Evolutionary conservation across 2,329 filamentous ascomycete species (phyloP).

Genomic region (Tympanopsis confertula): DNA sequence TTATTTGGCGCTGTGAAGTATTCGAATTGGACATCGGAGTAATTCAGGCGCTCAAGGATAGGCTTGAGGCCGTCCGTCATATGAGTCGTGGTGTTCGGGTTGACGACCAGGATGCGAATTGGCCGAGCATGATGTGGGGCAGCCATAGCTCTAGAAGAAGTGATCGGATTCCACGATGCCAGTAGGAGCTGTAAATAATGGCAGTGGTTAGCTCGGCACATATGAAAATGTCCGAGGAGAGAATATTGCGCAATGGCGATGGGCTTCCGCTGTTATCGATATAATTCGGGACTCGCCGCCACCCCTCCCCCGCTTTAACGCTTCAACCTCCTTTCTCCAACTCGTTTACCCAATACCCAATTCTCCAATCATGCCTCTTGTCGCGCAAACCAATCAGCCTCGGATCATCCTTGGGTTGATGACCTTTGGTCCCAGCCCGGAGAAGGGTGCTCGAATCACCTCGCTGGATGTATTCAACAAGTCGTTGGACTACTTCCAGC

Average conservation of each 20-base stretch:
- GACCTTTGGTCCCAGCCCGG: conserved; percentile 44
- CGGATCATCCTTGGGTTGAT: conserved; percentile 55
- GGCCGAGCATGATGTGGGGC: too few species aligned
- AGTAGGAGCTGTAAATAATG: too few species aligned
- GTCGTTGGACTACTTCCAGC: conserved; percentile 49
- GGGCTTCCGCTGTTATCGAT: too few species aligned
- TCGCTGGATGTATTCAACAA: conserved; percentile 40
- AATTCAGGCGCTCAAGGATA: conserved; percentile 23
- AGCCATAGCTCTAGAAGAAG: too few species aligned
- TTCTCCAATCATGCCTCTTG: background rate
- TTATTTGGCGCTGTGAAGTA: conserved; percentile 1
- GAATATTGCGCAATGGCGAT: too few species aligned
- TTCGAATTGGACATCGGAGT: background rate
- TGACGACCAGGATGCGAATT: conserved; percentile 43
- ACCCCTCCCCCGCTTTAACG: too few species aligned
- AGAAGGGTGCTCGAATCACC: conserved; percentile 46
- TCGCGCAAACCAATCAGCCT: conserved; percentile 25
- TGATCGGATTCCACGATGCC: too few species aligned
- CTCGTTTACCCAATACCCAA: too few species aligned
- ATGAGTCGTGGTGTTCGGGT: conserved; percentile 42
- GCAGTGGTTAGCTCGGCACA: too few species aligned
- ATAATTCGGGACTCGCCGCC: too few species aligned
- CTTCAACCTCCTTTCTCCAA: too few species aligned
- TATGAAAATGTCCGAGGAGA: too few species aligned
- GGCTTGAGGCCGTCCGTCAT: conserved; percentile 28